A percentile compares a stretch with the other conserved stretches of the same genome.
Conservation (phyloP, 371 early-diverging fungal species). For the Mortierella sp. region DNA sequence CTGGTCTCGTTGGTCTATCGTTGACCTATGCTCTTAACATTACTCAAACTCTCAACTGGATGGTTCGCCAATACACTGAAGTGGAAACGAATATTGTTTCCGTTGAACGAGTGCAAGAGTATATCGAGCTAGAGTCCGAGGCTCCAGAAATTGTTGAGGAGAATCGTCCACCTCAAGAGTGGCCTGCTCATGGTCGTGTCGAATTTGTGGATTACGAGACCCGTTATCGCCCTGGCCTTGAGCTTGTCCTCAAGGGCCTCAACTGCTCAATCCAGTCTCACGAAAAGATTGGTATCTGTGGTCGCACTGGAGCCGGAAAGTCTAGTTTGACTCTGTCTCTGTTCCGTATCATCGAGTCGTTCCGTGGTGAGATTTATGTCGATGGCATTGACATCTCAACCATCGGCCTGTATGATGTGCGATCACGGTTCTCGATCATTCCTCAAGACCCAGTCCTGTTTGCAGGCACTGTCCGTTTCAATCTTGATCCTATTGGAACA, state of each 20-base stretch:
- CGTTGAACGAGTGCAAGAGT: constrained; percentile 88
- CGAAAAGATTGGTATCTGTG: constrained; percentile 88
- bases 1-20: constrained; percentile 84
- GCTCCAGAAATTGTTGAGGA: constrained; percentile 67
- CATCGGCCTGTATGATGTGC: constrained; percentile 78
- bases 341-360: constrained; percentile 91
- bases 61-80: constrained; percentile 76
- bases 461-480: constrained; percentile 64
- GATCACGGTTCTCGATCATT: constrained; percentile 83
- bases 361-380: constrained; percentile 63
- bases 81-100: constrained; percentile 82
- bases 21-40: constrained; percentile 86
- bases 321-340: constrained; percentile 81
- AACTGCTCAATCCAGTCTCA: constrained; percentile 64
- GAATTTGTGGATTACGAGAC: constrained; percentile 73
- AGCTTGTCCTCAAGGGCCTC: constrained; percentile 70
- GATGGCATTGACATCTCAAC: constrained; percentile 83
- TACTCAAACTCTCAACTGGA: constrained; percentile 86
- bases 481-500: constrained; percentile 81
- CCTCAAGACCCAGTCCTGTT: constrained; percentile 95
- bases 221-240: constrained; percentile 78
- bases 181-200: constrained; percentile 74
- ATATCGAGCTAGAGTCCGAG: constrained; percentile 82
- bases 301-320: constrained; percentile 93
- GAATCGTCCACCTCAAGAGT: constrained; percentile 52